Evolutionary conservation across 78 protist genomes (phyloP).

Genomic region (Neovahlkampfia damariscottae): DNA sequence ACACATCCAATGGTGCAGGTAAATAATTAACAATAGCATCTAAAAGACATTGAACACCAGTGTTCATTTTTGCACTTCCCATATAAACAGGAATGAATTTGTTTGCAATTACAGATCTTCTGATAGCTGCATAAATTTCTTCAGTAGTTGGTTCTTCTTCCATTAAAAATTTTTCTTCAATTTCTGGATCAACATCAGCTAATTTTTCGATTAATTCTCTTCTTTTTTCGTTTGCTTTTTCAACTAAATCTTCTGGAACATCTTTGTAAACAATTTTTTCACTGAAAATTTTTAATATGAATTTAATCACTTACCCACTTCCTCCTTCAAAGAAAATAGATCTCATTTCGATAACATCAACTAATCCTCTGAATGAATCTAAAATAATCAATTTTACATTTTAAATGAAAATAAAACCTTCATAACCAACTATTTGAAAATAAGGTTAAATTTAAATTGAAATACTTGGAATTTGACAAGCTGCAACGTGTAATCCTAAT

Average conservation of each 20-base stretch:
- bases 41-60: conserved; percentile 84
- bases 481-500: conserved; percentile 71
- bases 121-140: conserved; percentile 39
- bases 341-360: conserved; percentile 60
- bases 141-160: conserved; percentile 29
- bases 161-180: conserved; percentile 41
- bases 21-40: conserved; percentile 69
- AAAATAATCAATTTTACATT: no score
- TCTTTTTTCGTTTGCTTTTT: conserved; percentile 1
- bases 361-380: conserved; percentile 49
- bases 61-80: conserved; percentile 88
- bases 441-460: no score
- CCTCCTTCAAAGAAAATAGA: conserved; percentile 50
- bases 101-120: conserved; percentile 37
- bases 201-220: conserved; percentile 22
- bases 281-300: no score
- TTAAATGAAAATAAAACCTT: no score
- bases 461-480: conserved; percentile 66
- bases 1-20: conserved; percentile 71
- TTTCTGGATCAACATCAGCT: conserved; percentile 52
- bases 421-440: no score
- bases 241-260: conserved; percentile 29
- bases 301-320: conserved; percentile 1
- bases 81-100: conserved; percentile 69
- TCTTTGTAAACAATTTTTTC: background rate